These are phyloP conservation scores for Ceraceosorus guamensis DNA, from an alignment of 1,284 basidiomycete species.

Conservation along the genomic window DNA sequence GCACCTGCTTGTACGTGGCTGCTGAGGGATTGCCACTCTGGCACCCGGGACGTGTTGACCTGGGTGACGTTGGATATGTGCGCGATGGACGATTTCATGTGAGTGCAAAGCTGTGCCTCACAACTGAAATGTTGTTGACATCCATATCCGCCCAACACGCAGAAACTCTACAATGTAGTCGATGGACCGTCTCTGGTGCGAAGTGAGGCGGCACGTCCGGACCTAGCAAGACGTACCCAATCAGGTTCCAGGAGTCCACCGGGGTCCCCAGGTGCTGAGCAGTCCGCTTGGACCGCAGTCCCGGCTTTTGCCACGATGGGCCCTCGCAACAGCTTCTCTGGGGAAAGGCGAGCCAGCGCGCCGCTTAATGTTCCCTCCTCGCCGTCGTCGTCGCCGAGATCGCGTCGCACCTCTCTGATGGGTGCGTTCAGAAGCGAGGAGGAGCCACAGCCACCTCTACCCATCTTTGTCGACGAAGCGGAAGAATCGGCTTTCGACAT, in stretches of 20 bases:
- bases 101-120: conserved; percentile 31
- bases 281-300: no score
- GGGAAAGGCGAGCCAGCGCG: not conserved
- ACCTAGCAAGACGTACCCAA: not conserved
- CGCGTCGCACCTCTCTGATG: not conserved
- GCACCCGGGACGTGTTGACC: conserved; percentile 27
- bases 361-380: not conserved
- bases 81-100: conserved; percentile 32
- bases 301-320: not conserved
- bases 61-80: conserved; percentile 29
- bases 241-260: not conserved
- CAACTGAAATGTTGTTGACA: conserved; percentile 21
- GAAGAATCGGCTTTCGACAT: conserved; percentile 25
- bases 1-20: conserved; percentile 21
- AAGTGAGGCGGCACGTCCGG: not conserved
- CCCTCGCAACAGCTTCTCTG: not conserved
- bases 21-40: conserved; percentile 33
- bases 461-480: conserved; percentile 24
- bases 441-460: conserved; percentile 26
- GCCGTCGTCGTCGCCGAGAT: not conserved
- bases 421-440: conserved; percentile 5
- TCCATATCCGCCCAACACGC: conserved; percentile 15
- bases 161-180: conserved; percentile 18
- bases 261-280: no score
- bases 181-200: not conserved